Evolutionary conservation across 176 grass and related monocot genomes (phyloP).

Genomic region (Paspalum notatum): DNA sequence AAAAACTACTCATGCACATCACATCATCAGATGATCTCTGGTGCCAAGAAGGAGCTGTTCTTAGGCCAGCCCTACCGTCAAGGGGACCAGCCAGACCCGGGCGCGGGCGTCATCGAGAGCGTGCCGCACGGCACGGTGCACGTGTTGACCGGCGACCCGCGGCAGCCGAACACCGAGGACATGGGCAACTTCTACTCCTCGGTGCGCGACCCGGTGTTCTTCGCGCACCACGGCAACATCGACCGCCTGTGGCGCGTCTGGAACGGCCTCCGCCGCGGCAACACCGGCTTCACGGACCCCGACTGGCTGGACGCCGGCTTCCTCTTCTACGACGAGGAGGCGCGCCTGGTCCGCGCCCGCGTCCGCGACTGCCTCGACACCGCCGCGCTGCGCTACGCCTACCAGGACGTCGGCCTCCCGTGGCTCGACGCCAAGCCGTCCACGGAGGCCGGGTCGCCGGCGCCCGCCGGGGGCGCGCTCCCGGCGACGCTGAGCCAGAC

Average conservation of each 20-base stretch:
- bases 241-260: conserved; percentile 76
- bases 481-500: conserved; percentile 44
- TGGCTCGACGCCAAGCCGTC: conserved; percentile 46
- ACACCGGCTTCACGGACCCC: conserved; percentile 51
- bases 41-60: conserved; percentile 57
- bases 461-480: conserved; percentile 5
- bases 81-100: conserved; percentile 55
- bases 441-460: neutral
- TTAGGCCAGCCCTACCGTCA: conserved; percentile 62
- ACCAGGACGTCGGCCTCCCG: conserved; percentile 67
- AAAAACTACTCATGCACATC: too few relatives aligned
- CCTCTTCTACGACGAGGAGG: conserved; percentile 90
- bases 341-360: conserved; percentile 58
- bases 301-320: conserved; percentile 83
- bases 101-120: conserved; percentile 47
- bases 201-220: conserved; percentile 68
- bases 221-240: conserved; percentile 68
- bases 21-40: conserved; percentile 49
- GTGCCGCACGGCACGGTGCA: conserved; percentile 52
- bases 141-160: conserved; percentile 42
- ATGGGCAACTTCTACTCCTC: conserved; percentile 76
- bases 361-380: conserved; percentile 60
- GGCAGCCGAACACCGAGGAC: conserved; percentile 50
- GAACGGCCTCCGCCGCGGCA: conserved; percentile 34
- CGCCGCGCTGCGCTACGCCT: conserved; percentile 45